These are phyloP conservation scores for Penicillium sp. DNA, from an alignment of 2,329 filamentous ascomycete genomes.

Conservation along the genomic window DNA sequence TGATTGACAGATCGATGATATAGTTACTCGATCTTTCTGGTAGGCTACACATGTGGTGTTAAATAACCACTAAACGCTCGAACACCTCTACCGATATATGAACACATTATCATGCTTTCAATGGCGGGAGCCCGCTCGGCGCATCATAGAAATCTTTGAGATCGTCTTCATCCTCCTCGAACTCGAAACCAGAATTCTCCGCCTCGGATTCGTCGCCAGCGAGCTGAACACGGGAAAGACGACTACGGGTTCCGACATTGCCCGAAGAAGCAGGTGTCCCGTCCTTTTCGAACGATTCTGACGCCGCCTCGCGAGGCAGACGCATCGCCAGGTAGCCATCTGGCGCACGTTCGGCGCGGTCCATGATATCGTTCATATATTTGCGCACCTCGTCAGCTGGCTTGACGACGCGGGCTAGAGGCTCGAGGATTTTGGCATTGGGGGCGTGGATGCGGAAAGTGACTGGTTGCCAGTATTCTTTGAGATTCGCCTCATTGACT, in stretches of 20 bases:
- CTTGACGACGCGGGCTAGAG: conserved; percentile 56
- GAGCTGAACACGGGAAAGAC: conserved; percentile 23
- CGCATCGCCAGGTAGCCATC: conserved; percentile 56
- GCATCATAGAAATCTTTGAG: conserved; percentile 43
- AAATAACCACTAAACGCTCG: too few relatives aligned
- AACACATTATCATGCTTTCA: conserved; percentile 17
- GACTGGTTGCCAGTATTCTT: conserved; percentile 52
- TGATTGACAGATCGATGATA: not conserved
- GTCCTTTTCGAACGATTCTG: conserved; percentile 30
- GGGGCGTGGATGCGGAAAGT: conserved; percentile 58
- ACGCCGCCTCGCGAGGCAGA: conserved; percentile 47
- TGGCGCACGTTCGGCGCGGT: conserved; percentile 54
- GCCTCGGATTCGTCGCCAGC: conserved; percentile 29
- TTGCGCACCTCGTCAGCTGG: conserved; percentile 52
- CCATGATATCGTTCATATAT: conserved; percentile 58
- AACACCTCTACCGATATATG: not conserved
- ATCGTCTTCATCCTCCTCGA: conserved; percentile 31
- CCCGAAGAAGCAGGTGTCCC: conserved; percentile 22
- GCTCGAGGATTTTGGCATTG: conserved; percentile 53
- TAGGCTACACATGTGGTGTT: not conserved
- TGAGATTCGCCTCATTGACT: conserved; percentile 29
- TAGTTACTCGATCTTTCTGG: not conserved
- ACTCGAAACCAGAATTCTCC: conserved; percentile 20
- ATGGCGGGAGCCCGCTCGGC: conserved; percentile 36
- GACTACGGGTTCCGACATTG: conserved; percentile 16